A percentile compares a stretch with the other conserved stretches of the same genome.
These are phyloP conservation scores for Fusarium pseudonygamai DNA, from an alignment of 2,329 filamentous ascomycete species.

Conservation along the genomic window DNA sequence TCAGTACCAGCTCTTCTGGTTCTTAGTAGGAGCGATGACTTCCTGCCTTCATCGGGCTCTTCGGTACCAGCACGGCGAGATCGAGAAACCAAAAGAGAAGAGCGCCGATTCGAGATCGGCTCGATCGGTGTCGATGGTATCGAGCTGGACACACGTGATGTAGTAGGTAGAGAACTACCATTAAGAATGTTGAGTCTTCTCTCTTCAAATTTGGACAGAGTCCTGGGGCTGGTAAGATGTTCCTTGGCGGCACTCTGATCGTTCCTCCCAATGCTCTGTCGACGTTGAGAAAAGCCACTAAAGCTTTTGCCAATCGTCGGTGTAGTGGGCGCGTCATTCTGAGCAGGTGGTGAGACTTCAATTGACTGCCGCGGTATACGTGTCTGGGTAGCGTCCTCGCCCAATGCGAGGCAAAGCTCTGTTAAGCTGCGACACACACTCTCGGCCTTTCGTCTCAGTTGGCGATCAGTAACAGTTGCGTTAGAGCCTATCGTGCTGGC, in stretches of 20 bases:
- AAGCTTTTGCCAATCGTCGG: constrained; percentile 57
- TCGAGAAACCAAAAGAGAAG: constrained; percentile 57
- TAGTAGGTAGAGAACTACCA: constrained; percentile 56
- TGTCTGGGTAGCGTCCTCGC: constrained; percentile 62
- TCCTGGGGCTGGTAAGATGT: constrained; percentile 56
- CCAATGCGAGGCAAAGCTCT: constrained; percentile 87
- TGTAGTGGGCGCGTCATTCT: constrained; percentile 49
- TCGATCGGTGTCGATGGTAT: constrained; percentile 55
- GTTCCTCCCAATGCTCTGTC: constrained; percentile 50
- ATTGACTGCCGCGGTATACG: constrained; percentile 44
- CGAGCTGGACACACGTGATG: constrained; percentile 54
- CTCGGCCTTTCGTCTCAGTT: constrained; percentile 89
- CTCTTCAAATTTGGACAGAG: constrained; percentile 63
- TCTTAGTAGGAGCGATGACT: constrained; percentile 56
- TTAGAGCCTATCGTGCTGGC: constrained; percentile 68
- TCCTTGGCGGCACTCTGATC: constrained; percentile 53
- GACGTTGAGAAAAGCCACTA: constrained; percentile 50
- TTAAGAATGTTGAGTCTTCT: constrained; percentile 59
- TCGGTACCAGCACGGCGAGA: constrained; percentile 58
- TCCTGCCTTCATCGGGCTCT: constrained; percentile 57
- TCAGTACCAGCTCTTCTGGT: constrained; percentile 58
- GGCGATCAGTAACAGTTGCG: constrained; percentile 75
- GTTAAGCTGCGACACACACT: constrained; percentile 92
- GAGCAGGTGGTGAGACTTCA: constrained; percentile 20
- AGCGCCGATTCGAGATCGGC: constrained; percentile 55